Conservation (phyloP, 2,329 filamentous ascomycete species). For the Tolypocladium tropicale region DNA sequence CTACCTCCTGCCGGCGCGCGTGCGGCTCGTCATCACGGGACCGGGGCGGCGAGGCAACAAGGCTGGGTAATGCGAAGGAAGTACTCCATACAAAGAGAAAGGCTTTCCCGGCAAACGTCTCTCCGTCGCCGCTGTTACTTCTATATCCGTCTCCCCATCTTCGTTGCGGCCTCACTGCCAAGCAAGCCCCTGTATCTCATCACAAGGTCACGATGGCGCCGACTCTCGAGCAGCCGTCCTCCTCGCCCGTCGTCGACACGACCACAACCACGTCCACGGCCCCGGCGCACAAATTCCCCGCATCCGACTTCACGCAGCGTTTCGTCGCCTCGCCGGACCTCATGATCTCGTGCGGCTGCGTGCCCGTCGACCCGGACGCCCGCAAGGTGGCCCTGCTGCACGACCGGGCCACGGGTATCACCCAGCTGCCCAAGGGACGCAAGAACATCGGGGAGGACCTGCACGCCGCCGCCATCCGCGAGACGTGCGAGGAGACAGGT, state of each 20-base stretch:
- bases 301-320: slow-evolving; percentile 1
- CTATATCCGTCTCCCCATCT: background rate
- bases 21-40: background rate
- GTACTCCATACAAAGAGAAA: background rate
- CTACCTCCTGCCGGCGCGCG: background rate
- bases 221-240: background rate
- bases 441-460: slow-evolving; percentile 36
- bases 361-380: slow-evolving; percentile 27
- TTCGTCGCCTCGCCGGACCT: slow-evolving; percentile 31
- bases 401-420: slow-evolving; percentile 30
- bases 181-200: background rate
- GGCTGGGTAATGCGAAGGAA: too few species aligned
- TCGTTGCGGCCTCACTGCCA: background rate
- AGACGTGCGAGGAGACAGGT: slow-evolving; percentile 38
- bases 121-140: too few species aligned
- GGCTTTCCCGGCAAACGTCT: background rate
- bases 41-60: background rate
- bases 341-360: slow-evolving; percentile 35
- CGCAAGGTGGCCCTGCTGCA: slow-evolving; percentile 30
- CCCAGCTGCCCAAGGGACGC: slow-evolving; percentile 37
- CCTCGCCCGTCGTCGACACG: background rate
- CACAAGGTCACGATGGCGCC: background rate
- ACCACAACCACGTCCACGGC: background rate
- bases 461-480: slow-evolving; percentile 30
- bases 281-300: background rate